phyloP scores from a whole-genome alignment of 2,329 filamentous ascomycete species.

The Penicillium sp. region DNA sequence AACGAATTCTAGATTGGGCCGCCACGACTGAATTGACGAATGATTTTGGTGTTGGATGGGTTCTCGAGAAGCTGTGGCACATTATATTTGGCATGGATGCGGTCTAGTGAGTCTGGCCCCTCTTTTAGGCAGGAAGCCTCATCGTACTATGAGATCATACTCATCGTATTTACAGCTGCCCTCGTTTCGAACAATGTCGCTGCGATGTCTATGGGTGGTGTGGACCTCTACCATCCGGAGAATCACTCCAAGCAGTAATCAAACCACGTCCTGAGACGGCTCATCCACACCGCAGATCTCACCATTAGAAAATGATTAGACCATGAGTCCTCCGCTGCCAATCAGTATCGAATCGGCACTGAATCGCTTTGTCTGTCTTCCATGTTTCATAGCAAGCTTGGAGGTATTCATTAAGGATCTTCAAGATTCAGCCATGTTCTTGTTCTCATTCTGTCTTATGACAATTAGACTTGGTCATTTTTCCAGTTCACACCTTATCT shows the following conservation, averaged over 20 bases:
- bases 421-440: too few relatives aligned
- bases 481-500: too few relatives aligned
- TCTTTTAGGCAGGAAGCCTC: not conserved
- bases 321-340: too few relatives aligned
- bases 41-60: constrained; percentile 20
- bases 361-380: too few relatives aligned
- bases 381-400: too few relatives aligned
- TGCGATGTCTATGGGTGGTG: constrained; percentile 22
- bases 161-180: constrained; percentile 7
- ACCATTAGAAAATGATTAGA: not conserved
- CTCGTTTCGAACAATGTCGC: constrained; percentile 15
- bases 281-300: not conserved
- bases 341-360: too few relatives aligned
- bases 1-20: constrained; percentile 37
- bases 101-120: constrained; percentile 13
- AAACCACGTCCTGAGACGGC: too few relatives aligned
- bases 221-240: constrained; percentile 8
- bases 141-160: not conserved
- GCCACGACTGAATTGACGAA: constrained; percentile 20
- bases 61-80: constrained; percentile 22
- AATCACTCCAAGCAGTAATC: constrained; percentile 2
- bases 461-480: too few relatives aligned
- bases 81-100: constrained; percentile 20
- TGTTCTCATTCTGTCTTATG: too few relatives aligned
- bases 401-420: too few relatives aligned